Evolutionary conservation across 306 rosid species (phyloP).

Genomic region (Castanospermum australe): DNA sequence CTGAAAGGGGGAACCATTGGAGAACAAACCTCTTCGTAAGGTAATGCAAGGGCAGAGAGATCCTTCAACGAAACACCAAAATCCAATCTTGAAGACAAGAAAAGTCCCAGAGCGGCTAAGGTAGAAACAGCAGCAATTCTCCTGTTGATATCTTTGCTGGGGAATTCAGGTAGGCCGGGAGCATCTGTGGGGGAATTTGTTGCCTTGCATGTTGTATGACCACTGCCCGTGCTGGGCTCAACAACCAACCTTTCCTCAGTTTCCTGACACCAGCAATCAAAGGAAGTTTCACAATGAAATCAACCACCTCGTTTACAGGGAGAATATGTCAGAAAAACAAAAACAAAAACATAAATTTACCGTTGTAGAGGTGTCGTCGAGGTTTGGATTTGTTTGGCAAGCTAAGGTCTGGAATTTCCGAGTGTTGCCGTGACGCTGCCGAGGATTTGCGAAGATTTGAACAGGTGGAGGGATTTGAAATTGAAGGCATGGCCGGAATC

Average conservation of each 20-base stretch:
- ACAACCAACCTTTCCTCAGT: slow-evolving; percentile 46
- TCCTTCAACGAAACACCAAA: slow-evolving; percentile 94
- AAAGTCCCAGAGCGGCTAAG: slow-evolving; percentile 76
- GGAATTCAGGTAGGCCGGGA: slow-evolving; percentile 53
- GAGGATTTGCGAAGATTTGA: slow-evolving; percentile 18
- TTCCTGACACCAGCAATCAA: slow-evolving; percentile 38
- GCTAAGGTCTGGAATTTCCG: slow-evolving; percentile 48
- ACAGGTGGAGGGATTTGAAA: slow-evolving; percentile 37
- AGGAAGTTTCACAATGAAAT: not conserved
- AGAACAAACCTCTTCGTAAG: slow-evolving; percentile 74
- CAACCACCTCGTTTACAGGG: not conserved
- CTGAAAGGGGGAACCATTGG: not conserved
- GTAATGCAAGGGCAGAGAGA: slow-evolving; percentile 77
- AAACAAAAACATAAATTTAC: slow-evolving; percentile 29
- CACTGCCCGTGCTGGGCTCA: slow-evolving; percentile 43
- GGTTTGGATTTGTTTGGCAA: slow-evolving; percentile 60
- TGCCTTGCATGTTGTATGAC: slow-evolving; percentile 26
- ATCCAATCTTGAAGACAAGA: slow-evolving; percentile 69
- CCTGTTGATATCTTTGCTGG: slow-evolving; percentile 59
- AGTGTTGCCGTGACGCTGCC: slow-evolving; percentile 5
- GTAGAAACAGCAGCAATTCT: slow-evolving; percentile 65
- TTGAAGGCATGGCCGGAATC: slow-evolving; percentile 53
- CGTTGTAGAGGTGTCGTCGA: slow-evolving; percentile 45
- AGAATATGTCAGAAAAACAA: not conserved
- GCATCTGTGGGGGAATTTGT: slow-evolving; percentile 33